Base-by-base conservation (phyloP, 2,329 filamentous ascomycete species). In the Neonectria faginata region DNA sequence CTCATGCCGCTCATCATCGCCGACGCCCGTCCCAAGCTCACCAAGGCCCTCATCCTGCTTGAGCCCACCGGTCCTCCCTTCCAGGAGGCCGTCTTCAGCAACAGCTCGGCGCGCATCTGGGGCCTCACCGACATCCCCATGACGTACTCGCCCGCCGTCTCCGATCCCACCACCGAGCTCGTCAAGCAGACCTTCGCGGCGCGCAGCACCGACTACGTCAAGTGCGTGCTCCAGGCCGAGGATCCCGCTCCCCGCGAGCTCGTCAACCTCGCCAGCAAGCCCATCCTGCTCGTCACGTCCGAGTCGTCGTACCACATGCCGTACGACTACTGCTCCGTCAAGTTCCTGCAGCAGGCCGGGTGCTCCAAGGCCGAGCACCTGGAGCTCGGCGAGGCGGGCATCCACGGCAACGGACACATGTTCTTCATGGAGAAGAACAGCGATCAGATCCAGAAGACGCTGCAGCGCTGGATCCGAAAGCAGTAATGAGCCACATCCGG, bases 31-130 rank as follows among this genome's bases (percentile, higher is more conserved):
- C 82, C 83, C 1, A 53, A 74, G 3, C 76, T 84, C 3, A 78
- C 82, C 5, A 77, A 78, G 48, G 79, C 75, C 0, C 74, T 85
- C 3, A 70, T 86, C 1, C 73, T 79, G 0, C 67, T 86, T 2
- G 84, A 86, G 70, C 82, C 83, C 2, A 77, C 75, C 0, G 83
- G 83, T 0, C 83, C 84, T 11, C 83, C 82, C 0, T 86, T 86
- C 68, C 75, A 68, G 27, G 80, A 85, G 14, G 77, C 76, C 10
- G 72, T 79, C 31, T 78, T 82, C 39, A 77, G 74, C n/a, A 77
- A 71, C 22, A 70, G 67, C 0, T 65, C 77, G 1, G 73, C 77
- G 3, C 74, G 79, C 2, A 69, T 76, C 0, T 88, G 79, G 70
- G 86, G 84, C 1, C 66, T 87, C 6, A 80, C 84, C 6, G 79